These are phyloP conservation scores for Aquilaria sinensis DNA, from an alignment of 345 rosid genomes.

Conservation along the genomic window DNA sequence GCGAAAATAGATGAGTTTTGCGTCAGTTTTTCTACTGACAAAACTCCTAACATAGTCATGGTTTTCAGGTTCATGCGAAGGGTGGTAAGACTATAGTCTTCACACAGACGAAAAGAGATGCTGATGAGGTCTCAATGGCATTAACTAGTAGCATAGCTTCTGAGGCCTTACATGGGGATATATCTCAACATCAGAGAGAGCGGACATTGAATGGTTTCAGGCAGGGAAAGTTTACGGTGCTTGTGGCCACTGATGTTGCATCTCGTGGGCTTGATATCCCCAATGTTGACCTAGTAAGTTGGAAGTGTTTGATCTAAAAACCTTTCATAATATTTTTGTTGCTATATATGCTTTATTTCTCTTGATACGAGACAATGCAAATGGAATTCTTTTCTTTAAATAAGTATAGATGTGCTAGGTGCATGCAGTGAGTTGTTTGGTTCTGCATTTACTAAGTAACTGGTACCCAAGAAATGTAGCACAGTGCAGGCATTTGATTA, in stretches of 20 bases:
- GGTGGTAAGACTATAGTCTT: slow-evolving; percentile 99
- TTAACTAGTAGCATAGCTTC: slow-evolving; percentile 80
- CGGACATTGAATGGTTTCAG: slow-evolving; percentile 90
- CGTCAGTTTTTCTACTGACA: no score
- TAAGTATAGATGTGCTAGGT: no score
- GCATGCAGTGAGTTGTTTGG: no score
- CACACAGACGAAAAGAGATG: slow-evolving; percentile 93
- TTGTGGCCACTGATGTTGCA: slow-evolving; percentile 98
- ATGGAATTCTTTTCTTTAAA: neutral
- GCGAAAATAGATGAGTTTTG: no score
- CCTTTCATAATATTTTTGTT: neutral
- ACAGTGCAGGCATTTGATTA: no score
- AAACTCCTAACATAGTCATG: neutral
- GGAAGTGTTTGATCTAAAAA: neutral
- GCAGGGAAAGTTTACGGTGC: slow-evolving; percentile 95
- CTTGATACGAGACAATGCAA: no score
- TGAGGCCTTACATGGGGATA: slow-evolving; percentile 98
- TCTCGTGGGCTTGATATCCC: slow-evolving; percentile 99
- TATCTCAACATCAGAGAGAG: slow-evolving; percentile 98
- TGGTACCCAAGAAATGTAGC: no score
- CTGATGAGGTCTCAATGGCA: slow-evolving; percentile 87
- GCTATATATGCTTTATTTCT: no score
- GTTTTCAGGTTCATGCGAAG: slow-evolving; percentile 80
- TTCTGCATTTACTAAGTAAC: no score
- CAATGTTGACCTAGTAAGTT: slow-evolving; percentile 84